Percentiles rank a stretch among this genome's conserved stretches.
phyloP scores from a whole-genome alignment of 2,329 filamentous ascomycete genomes.

The Fonsecaea multimorphosa region DNA sequence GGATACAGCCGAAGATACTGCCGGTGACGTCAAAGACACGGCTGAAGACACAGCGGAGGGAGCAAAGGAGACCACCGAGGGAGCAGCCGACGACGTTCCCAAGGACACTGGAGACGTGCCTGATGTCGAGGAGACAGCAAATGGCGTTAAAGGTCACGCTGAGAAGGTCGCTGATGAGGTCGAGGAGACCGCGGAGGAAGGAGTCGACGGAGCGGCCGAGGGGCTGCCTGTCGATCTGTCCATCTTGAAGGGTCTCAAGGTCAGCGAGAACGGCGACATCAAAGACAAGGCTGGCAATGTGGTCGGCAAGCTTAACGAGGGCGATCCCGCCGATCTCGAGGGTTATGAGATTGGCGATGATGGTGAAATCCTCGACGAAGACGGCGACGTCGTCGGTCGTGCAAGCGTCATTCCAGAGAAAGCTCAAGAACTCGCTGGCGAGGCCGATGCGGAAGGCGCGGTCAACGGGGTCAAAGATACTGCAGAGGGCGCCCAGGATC shows the following conservation, averaged over 20 bases:
- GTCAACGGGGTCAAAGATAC: slow-evolving; percentile 42
- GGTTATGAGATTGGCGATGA: slow-evolving; percentile 50
- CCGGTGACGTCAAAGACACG: slow-evolving; percentile 30
- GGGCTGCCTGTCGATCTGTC: slow-evolving; percentile 44
- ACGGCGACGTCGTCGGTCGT: slow-evolving; percentile 47
- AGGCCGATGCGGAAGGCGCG: slow-evolving; percentile 41
- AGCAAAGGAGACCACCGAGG: slow-evolving; percentile 27
- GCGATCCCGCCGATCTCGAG: slow-evolving; percentile 50
- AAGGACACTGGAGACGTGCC: slow-evolving; percentile 24
- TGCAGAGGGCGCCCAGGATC: slow-evolving; percentile 38
- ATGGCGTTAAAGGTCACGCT: slow-evolving; percentile 60
- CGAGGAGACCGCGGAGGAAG: slow-evolving; percentile 32
- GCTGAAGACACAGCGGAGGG: slow-evolving; percentile 28
- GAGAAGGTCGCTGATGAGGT: slow-evolving; percentile 28
- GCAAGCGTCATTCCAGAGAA: slow-evolving; percentile 42
- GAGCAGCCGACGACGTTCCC: slow-evolving; percentile 29
- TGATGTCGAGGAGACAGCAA: slow-evolving; percentile 51
- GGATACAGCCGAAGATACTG: slow-evolving; percentile 32
- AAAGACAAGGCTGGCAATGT: slow-evolving; percentile 45
- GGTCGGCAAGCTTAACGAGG: slow-evolving; percentile 50
- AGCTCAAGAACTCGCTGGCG: slow-evolving; percentile 35
- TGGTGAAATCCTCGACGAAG: slow-evolving; percentile 43
- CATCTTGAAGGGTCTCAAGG: slow-evolving; percentile 48
- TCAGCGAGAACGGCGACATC: slow-evolving; percentile 48
- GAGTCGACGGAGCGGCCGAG: slow-evolving; percentile 27